Base-by-base conservation (phyloP, 108 stramenopile species). In the Cyclotella baltica region DNA sequence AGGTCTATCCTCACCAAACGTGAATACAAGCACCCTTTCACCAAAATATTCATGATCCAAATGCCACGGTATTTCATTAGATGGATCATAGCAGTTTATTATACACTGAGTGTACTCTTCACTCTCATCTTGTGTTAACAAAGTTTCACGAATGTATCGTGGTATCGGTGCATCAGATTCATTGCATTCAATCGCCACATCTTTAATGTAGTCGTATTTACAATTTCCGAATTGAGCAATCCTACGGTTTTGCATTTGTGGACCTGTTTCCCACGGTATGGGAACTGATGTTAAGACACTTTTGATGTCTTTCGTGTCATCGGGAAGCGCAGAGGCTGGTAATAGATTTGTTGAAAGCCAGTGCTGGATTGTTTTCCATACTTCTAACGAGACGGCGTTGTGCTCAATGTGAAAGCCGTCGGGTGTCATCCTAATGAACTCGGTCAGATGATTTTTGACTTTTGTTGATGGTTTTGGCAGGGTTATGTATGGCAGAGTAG, bases 221-320 rank as follows among this genome's bases (percentile, higher is more conserved):
- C 75, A 76, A 70, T 64, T 56, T 13, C 85, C 85, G 40, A 86
- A 86, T 62, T 86, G 85, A 18, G 81, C 85, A 23, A 86, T 66
- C 25, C 33, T 34, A 10, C 85, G 69, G 25, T 69, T 40, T 43
- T 85, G 84, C 72, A 73, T 75, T 29, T 73, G 73, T 30, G 43
- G 23, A 6, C 78, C 78, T 10, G 55, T 50, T 22, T 83, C 76
- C 76, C 75, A 77, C 15, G 59, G 67, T 48, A 77, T 71, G 25
- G 71, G 61, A 4, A 59, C 48, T 23, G 51, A 34, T 9, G 63
- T 35, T n/a, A 78, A 19, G 18, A 59, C 34, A 18, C 18, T 22
- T 36, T 36, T 61, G 43, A 6, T 63, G 58, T 19, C 15, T 28
- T 33, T 28, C 36, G 46, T 23, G 4, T 67, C 59, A 20, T 53